Base-by-base conservation (phyloP, 1,284 basidiomycete species). In the Heterobasidion occidentale region DNA sequence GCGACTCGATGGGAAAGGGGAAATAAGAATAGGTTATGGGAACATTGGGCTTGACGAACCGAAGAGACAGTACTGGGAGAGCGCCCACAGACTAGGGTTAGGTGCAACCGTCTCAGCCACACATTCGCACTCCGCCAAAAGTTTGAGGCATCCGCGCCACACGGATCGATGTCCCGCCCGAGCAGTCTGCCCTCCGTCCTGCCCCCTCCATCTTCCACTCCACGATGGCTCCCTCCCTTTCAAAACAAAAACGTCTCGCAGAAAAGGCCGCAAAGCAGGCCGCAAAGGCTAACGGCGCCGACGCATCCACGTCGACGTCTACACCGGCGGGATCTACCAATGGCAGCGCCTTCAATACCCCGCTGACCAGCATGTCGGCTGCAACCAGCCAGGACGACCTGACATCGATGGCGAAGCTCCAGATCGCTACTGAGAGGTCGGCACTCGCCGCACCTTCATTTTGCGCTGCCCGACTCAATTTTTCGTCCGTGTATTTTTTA, bases 261-360 rank as follows among this genome's bases (percentile, higher is more conserved):
- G 91, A 92, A 72, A 94, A 95, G 74, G 92, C 89, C 47, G 92
- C 92, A 59, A 94, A 92, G 61, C 71, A 71, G 71, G 75, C 84
- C 38, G 71, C 76, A n/a, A 83, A 75, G 60, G 71, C 61, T 15
- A 77, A 74, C 54, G 77, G 76, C 42, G 68, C 70, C 46, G 71
- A 69, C 48, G 77, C 78, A 2, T 79, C 83, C 4, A 75, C 80
- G 1, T 78, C 79, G 9, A 77, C 79, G 7, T 71, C 76, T 36
- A 86, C 88, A 5, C 84, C 88, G 7, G 71, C 80, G 1, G 85
- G 83, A 54, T 88, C 87, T 3, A 75, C 76, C n/a, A 76, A 76
- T 64, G 84, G 80, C 57, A 84, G 80, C 65, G 70, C 79, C 1
- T 71, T 74, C 35, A 84, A 81, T 67, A 96, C 94, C 2, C 92